These are phyloP conservation scores for Hysterium pulicare DNA, from an alignment of 2,329 filamentous ascomycete species.

Conservation along the genomic window DNA sequence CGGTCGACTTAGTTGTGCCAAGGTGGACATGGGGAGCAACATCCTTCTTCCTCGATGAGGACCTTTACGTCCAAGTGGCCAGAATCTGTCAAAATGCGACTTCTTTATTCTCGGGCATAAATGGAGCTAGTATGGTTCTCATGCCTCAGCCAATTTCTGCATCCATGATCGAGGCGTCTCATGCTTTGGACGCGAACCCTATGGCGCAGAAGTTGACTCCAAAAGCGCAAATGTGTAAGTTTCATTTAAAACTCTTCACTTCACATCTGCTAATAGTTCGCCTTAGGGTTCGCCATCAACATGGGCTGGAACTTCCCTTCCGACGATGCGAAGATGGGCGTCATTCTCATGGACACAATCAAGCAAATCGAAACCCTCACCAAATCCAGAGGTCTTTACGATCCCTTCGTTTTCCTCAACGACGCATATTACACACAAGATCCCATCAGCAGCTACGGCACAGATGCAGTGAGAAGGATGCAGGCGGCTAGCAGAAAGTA, in stretches of 20 bases:
- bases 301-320: slow-evolving; percentile 3
- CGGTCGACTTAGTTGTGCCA: slow-evolving; percentile 1
- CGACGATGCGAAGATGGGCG: slow-evolving; percentile 5
- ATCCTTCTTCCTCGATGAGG: slow-evolving; percentile 5
- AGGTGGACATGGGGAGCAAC: slow-evolving; percentile 6
- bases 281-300: slow-evolving; percentile 7
- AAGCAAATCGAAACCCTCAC: not conserved
- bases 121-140: no score
- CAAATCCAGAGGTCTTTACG: not conserved
- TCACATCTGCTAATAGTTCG: no score
- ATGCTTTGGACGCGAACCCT: no score
- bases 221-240: slow-evolving; percentile 1
- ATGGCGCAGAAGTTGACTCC: no score
- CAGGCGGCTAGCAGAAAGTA: not conserved
- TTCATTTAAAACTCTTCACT: no score
- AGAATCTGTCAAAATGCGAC: slow-evolving; percentile 3
- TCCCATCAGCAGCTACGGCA: not conserved
- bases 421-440: not conserved
- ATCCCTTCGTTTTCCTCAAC: not conserved
- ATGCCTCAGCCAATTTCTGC: no score
- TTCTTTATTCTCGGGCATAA: no score
- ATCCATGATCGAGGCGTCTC: no score
- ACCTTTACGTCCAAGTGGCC: slow-evolving; percentile 3
- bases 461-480: not conserved
- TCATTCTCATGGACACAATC: slow-evolving; percentile 1